Percentiles rank a stretch among this genome's conserved stretches.
Conservation (phyloP, 75 land plant genomes). For the Sequoiadendron giganteum region DNA sequence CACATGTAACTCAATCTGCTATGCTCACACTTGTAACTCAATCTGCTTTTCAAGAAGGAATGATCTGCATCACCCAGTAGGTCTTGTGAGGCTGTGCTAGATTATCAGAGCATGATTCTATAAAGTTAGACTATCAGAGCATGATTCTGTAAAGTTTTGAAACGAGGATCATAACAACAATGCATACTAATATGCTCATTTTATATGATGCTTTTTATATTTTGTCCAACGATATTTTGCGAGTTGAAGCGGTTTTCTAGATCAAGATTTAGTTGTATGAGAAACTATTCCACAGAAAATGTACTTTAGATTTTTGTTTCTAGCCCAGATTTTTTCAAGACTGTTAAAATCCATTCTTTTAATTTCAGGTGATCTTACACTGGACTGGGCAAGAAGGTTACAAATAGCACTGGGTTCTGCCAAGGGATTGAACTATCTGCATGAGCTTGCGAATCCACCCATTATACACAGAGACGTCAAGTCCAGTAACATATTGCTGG, state of each 20-base stretch:
- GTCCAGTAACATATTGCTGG: constrained; percentile 73
- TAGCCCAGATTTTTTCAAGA: neutral
- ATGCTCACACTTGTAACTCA: neutral
- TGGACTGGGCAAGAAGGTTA: constrained; percentile 76
- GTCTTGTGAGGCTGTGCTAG: constrained; percentile 63
- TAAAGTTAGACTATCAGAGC: constrained; percentile 30
- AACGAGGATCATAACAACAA: neutral
- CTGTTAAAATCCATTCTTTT: neutral
- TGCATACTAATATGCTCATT: neutral
- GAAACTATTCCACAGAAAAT: no score
- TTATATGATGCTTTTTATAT: neutral
- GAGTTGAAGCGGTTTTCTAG: constrained; percentile 40
- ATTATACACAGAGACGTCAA: constrained; percentile 87
- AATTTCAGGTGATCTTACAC: constrained; percentile 22
- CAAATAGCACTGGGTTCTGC: constrained; percentile 77
- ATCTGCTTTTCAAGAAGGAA: neutral
- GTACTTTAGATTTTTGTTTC: constrained; percentile 38
- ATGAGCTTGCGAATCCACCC: constrained; percentile 79
- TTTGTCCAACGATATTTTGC: neutral
- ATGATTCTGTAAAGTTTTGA: no score
- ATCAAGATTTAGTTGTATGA: constrained; percentile 19
- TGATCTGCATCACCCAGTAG: constrained; percentile 4
- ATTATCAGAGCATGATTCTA: constrained; percentile 66
- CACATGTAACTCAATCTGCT: neutral
- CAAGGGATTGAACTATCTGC: constrained; percentile 69